Evolutionary conservation across 2,329 filamentous ascomycete genomes (phyloP), one percentile per base, ranked within the genome.

Genomic region (Aspergillus pseudotamarii): DNA sequence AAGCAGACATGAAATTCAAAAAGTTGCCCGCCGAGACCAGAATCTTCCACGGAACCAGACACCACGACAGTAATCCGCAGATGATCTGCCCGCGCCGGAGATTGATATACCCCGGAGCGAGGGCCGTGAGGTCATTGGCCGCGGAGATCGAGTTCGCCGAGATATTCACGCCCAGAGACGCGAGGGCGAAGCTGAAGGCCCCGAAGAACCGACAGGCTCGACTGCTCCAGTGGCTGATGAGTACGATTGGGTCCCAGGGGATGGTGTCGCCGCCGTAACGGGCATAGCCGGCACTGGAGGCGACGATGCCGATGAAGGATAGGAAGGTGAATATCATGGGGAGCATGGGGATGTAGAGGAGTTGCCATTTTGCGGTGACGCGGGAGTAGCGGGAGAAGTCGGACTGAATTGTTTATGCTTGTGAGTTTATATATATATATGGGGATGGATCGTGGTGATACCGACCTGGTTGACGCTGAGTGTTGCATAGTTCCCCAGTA

Each of bases 21-120:
- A 90, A 86, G 1, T 83, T 86, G 2, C 76, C 72, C 2, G 88
- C 88, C 0, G 84, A 87, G 38, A 75, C 80, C 21, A 90, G 78
- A 62, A 90, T 90, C 76, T 89, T 89, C 88, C 88, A 90, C 1
- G 87, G 87, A 1, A 88, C 86, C 36, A 89, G 80, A 3, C 82
- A 81, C 86, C 86, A 89, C 26, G 83, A 84, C 0, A 87, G 73
- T 4, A 88, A 57, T 1, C 85, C 84, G 6, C 84, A 83, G 50
- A 88, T 76, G 36, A 88, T 74, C 61, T 84, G 84, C 9, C 86
- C 86, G 21, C 86, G 82, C 9, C 78, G 77, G 68, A 89, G 86
- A 66, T 88, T 86, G 64, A 88, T 72, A 69, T 81, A 86, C 30
- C 76, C 75, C 0, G 86, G 85, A 60, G 83, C 80, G 3, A 88